phyloP scores from a whole-genome alignment of 169 alveolate genomes.

The Theileria equi region DNA sequence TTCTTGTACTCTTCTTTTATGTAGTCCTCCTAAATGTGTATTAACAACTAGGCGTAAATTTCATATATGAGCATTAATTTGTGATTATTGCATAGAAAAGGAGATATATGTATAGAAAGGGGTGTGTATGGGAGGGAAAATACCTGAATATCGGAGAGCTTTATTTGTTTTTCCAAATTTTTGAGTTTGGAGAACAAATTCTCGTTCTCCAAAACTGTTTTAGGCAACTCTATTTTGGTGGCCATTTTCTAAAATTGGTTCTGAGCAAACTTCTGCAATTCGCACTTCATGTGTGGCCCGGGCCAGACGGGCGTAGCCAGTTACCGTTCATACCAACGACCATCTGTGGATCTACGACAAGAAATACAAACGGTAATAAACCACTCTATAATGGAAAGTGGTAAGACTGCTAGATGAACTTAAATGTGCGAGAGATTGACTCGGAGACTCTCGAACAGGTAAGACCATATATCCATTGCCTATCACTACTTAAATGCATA shows the following conservation, averaged over 20 bases:
- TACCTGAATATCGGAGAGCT: conserved; percentile 78
- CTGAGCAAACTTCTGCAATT: too few species aligned
- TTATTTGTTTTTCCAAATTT: conserved; percentile 83
- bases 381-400: too few species aligned
- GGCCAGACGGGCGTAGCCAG: too few species aligned
- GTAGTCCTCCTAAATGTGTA: conserved; percentile 85
- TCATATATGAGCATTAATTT: neutral
- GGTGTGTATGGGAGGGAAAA: neutral
- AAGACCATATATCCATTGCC: neutral
- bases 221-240: too few species aligned
- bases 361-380: too few species aligned
- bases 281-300: too few species aligned
- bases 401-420: too few species aligned
- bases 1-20: conserved; percentile 96
- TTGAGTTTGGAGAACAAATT: conserved; percentile 79
- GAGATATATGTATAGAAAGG: neutral
- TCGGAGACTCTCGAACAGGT: conserved; percentile 50
- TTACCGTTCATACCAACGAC: too few species aligned
- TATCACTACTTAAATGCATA: neutral
- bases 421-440: conserved; percentile 36
- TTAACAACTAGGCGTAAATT: neutral
- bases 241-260: too few species aligned
- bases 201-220: too few species aligned
- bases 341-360: too few species aligned
- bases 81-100: neutral